Evolutionary conservation across 2,329 filamentous ascomycete species (phyloP), one percentile per base, ranked within the genome.

Genomic region (Trichoderma citrinoviride): DNA sequence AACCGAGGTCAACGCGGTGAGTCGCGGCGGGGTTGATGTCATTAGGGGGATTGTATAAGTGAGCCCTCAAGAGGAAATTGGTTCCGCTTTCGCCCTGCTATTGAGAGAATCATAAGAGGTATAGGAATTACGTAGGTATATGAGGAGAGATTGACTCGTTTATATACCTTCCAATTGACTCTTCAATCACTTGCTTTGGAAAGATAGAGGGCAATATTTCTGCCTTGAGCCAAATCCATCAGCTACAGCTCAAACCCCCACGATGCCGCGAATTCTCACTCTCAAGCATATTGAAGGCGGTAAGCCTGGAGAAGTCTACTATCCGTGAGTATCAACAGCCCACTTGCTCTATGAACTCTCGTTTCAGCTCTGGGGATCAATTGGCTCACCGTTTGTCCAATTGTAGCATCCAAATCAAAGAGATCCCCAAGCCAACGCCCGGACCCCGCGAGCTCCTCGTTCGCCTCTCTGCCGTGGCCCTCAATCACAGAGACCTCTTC

Each of bases 401-500:
- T 33, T 8, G 1, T 63, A 88, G 85, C 12, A 81, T 90, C 52
- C 77, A 84, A 69, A 74, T 91, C 61, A 86, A 86, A 67, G 80
- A 87, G 40, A 78, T 89, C 17, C 83, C 88, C 64, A 82, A 83
- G 68, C 90, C 90, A 27, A 81, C 80, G 1, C 89, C 89, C 0
- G 83, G 85, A 27, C 84, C 85, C 17, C 82, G 82, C 67, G 84
- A 97, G 75, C 81, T 97, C 69, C 82, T 96, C 7, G 81, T 98
- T 67, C 87, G 86, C 72, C 81, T 98, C 73, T 84, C 85, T 41
- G 91, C 93, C 58, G 91, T 89, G 1, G 90, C 94, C 15, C 87
- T 98, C 57, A 98, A 98, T 81, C 95, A 98, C 80, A 90, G 93
- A 71, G 95, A 98, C 77, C 87, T 96, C 70, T 98, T 97, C 80